Evolutionary conservation across 139 green algal genomes (phyloP).

Genomic region (Prasinococcaceae sp.): DNA sequence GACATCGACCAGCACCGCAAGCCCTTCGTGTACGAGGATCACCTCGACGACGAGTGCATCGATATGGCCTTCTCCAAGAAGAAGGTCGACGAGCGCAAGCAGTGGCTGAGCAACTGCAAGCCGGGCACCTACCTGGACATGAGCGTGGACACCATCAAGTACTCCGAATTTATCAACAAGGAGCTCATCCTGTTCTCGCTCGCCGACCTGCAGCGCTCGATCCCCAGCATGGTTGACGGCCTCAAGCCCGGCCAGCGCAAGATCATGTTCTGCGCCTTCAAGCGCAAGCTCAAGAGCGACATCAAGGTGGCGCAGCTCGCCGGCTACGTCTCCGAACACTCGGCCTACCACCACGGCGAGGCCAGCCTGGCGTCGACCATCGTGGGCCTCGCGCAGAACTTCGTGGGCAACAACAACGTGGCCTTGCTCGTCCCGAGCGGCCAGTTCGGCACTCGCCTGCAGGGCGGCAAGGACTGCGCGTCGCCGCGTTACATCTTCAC

Average conservation of each 20-base stretch:
- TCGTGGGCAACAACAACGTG: slow-evolving; percentile 96
- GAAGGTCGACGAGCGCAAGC: slow-evolving; percentile 90
- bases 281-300: slow-evolving; percentile 83
- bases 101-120: slow-evolving; percentile 60
- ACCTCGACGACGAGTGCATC: slow-evolving; percentile 57
- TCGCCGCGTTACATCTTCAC: slow-evolving; percentile 95
- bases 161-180: slow-evolving; percentile 79
- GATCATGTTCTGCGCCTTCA: slow-evolving; percentile 95
- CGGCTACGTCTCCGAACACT: slow-evolving; percentile 91
- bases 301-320: slow-evolving; percentile 93
- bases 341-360: slow-evolving; percentile 98
- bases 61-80: slow-evolving; percentile 99
- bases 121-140: slow-evolving; percentile 87
- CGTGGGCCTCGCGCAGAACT: slow-evolving; percentile 81
- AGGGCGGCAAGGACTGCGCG: slow-evolving; percentile 91
- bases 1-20: slow-evolving; percentile 42
- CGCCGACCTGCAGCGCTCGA: slow-evolving; percentile 86
- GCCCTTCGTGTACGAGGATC: slow-evolving; percentile 66
- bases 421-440: slow-evolving; percentile 75
- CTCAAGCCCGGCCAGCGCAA: slow-evolving; percentile 98
- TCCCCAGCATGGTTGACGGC: slow-evolving; percentile 87
- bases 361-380: slow-evolving; percentile 68
- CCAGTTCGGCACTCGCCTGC: slow-evolving; percentile 63
- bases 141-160: slow-evolving; percentile 54
- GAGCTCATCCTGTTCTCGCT: slow-evolving; percentile 43